These are phyloP conservation scores for Ceratobasidium theobromae DNA, from an alignment of 1,284 basidiomycete genomes.

Conservation along the genomic window DNA sequence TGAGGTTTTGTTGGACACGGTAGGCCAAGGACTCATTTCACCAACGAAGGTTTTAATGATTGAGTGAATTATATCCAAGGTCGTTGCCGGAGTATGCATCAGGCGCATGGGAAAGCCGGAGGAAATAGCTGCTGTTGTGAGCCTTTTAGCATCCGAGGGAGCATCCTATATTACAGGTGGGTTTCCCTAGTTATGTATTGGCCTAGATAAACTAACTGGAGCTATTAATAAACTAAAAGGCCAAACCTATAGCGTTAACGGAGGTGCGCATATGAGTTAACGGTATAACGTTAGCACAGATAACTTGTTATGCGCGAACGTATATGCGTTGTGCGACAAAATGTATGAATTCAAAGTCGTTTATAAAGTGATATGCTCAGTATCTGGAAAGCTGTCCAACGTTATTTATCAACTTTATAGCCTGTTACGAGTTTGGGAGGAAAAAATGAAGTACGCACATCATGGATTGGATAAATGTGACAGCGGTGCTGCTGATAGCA, in stretches of 20 bases:
- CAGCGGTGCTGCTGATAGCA: no score
- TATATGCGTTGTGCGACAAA: no score
- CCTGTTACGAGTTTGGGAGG: no score
- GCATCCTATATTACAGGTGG: constrained; percentile 38
- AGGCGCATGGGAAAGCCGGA: constrained; percentile 35
- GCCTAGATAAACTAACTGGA: no score
- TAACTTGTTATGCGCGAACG: no score
- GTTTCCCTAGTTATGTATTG: not conserved
- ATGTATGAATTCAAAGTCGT: no score
- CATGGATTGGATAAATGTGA: not conserved
- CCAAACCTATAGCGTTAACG: constrained; percentile 10
- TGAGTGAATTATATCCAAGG: not conserved
- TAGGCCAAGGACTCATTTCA: no score
- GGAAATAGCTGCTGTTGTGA: constrained; percentile 20
- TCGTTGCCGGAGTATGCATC: not conserved
- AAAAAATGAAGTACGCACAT: not conserved
- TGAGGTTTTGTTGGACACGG: constrained; percentile 14
- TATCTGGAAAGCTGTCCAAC: no score
- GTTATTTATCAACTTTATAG: no score
- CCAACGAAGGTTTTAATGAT: no score
- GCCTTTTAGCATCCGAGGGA: constrained; percentile 37
- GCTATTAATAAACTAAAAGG: not conserved
- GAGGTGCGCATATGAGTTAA: not conserved
- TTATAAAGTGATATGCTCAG: no score
- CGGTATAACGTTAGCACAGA: no score